Base-by-base conservation (phyloP, 2,329 filamentous ascomycete genomes). In the Nemania serpens region DNA sequence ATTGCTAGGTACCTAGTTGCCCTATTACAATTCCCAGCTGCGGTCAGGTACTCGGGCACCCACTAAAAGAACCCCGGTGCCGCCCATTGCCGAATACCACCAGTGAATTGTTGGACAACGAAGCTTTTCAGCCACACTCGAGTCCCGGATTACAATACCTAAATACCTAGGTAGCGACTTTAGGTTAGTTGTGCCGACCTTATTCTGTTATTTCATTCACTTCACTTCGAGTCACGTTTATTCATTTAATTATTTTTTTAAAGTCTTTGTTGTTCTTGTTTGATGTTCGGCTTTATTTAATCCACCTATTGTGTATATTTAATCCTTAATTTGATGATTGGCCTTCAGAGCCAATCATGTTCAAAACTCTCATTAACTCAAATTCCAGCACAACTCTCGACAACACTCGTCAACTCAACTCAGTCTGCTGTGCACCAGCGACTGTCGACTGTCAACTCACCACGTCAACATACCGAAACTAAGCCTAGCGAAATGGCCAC, bases 401-500 rank as follows among this genome's bases (percentile, higher is more conserved):
- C 25, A 42, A 36, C 42, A 39, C 17, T 13, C 9, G 11, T 45
- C 42, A 45, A 45, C 42, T 45, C 39, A 51, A 52, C 39, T 39
- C 43, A 6, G 2, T 37, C 33, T 22, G 37, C 50, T 43, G 17
- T 34, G 10, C 25, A 43, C 39, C 29, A 37, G 12, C 12, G n/a
- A 36, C 33, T 25, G 36, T 47, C 18, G 11, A n/a, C 22, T 48
- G 25, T 22, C 12, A 1, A n/a, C 9, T 37, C 52, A 29, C 3
- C 25, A 29, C 25, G 10, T 43, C 18, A 36, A 13, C 33, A 29
- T 39, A 39, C 13, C 22, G 39, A n/a, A n/a, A 2, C 33, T 37
- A n/a, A n/a, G 5, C 37, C 33, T 17, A 39, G 42, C 50, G 62
- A 53, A 29, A 70, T 70, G 68, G 66, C 67, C 58, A 60, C 70